These are phyloP conservation scores for Chaetomium cochliodes DNA, from an alignment of 495 filamentous ascomycete species.

Conservation along the genomic window DNA sequence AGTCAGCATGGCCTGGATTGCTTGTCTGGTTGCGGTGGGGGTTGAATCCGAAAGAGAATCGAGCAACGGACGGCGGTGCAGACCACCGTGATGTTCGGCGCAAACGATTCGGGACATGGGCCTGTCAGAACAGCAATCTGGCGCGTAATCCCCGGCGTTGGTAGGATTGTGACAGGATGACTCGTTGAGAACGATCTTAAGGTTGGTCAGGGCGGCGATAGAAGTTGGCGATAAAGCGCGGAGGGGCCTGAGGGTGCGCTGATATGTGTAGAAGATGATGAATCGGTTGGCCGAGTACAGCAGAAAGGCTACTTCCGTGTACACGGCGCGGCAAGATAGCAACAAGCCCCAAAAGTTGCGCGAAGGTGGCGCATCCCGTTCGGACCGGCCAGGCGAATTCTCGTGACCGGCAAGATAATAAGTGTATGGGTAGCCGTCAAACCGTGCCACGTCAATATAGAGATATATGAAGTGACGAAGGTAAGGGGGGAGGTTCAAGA, in stretches of 20 bases:
- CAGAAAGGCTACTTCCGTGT: slow-evolving; percentile 15
- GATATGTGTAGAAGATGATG: slow-evolving; percentile 14
- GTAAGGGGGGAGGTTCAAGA: slow-evolving; percentile 10
- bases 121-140: neutral
- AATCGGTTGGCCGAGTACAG: slow-evolving; percentile 23
- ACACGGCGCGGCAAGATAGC: slow-evolving; percentile 17
- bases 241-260: slow-evolving; percentile 13
- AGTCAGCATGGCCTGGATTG: slow-evolving; percentile 14
- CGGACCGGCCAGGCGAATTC: neutral
- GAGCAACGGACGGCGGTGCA: slow-evolving; percentile 7
- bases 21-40: slow-evolving; percentile 1
- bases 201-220: slow-evolving; percentile 19
- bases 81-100: neutral
- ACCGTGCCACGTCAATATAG: slow-evolving; percentile 12
- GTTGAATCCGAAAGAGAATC: neutral
- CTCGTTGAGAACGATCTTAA: slow-evolving; percentile 23
- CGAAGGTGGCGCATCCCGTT: slow-evolving; percentile 14
- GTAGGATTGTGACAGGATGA: slow-evolving; percentile 10
- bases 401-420: slow-evolving; percentile 16
- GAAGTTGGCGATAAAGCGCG: slow-evolving; percentile 8
- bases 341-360: slow-evolving; percentile 20
- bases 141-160: neutral
- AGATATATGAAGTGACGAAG: slow-evolving; percentile 13
- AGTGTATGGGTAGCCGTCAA: slow-evolving; percentile 15
- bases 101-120: neutral